These are phyloP conservation scores for Cruciata laevipes DNA, from an alignment of 257 asterid genomes.

Conservation along the genomic window DNA sequence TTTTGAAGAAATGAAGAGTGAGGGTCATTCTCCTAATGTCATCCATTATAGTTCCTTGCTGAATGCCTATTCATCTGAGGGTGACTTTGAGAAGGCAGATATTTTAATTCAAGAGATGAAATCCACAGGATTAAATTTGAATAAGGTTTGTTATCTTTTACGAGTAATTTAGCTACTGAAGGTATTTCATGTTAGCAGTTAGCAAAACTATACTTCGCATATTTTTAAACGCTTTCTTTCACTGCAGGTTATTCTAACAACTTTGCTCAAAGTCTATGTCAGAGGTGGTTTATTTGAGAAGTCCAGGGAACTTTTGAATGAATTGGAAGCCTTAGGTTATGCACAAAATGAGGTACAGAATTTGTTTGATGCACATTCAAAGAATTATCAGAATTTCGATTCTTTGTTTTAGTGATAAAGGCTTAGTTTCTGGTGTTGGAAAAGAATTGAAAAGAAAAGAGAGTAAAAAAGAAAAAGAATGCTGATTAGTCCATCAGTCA, in stretches of 20 bases:
- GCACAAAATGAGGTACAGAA: constrained; percentile 79
- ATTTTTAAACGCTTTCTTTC: background rate
- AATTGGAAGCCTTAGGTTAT: constrained; percentile 68
- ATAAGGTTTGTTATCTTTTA: constrained; percentile 52
- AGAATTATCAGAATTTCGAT: background rate
- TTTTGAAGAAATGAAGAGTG: constrained; percentile 79
- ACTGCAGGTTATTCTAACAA: constrained; percentile 75
- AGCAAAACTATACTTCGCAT: background rate
- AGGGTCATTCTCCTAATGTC: constrained; percentile 78
- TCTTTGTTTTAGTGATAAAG: background rate
- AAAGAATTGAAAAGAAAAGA: background rate
- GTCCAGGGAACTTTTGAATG: constrained; percentile 68
- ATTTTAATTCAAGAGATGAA: constrained; percentile 69
- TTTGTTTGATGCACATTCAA: constrained; percentile 8
- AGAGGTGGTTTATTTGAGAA: constrained; percentile 76
- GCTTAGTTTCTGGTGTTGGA: background rate
- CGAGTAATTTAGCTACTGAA: background rate
- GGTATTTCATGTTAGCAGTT: background rate
- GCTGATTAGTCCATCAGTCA: background rate
- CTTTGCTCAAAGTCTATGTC: constrained; percentile 81
- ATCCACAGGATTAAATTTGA: constrained; percentile 54
- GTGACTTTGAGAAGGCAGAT: constrained; percentile 67
- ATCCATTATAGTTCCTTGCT: constrained; percentile 94
- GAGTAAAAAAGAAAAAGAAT: background rate
- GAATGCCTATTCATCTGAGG: constrained; percentile 77